phyloP scores from a whole-genome alignment of 208 protist genomes.

The Acanthamoeba royreba region DNA sequence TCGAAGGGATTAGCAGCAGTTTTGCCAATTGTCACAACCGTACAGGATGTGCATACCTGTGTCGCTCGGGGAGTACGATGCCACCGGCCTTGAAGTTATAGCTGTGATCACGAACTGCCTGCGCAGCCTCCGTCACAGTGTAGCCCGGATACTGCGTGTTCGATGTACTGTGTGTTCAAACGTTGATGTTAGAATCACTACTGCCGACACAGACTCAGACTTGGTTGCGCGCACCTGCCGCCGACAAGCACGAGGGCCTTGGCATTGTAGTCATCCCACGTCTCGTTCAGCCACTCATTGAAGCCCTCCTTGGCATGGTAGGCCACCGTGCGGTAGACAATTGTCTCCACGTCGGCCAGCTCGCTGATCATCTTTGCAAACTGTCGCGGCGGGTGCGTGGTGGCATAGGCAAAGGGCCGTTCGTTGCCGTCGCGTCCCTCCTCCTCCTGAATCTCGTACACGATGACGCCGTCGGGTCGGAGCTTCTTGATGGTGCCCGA shows the following conservation, averaged over 20 bases:
- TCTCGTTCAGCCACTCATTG: neutral
- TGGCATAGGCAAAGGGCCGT: neutral
- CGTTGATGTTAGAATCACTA: too few species aligned
- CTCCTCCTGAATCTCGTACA: slow-evolving; percentile 14
- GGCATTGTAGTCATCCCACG: slow-evolving; percentile 2
- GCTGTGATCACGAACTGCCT: neutral
- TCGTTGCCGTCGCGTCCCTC: neutral
- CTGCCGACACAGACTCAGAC: neutral
- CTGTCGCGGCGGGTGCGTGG: neutral
- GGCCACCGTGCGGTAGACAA: slow-evolving; percentile 4
- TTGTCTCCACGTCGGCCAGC: neutral
- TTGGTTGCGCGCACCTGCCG: neutral
- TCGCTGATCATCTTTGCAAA: slow-evolving; percentile 12
- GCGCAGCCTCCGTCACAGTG: neutral
- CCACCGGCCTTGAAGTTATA: neutral
- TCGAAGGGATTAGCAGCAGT: too few species aligned
- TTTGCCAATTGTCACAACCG: too few species aligned
- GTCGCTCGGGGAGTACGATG: neutral
- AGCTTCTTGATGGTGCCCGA: slow-evolving; percentile 9
- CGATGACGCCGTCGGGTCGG: neutral
- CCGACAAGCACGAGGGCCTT: neutral
- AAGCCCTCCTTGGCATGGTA: neutral
- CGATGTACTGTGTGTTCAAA: neutral
- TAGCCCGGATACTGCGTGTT: neutral
- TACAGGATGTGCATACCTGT: too few species aligned